Conservation (phyloP, 192 early-diverging fungal genomes). For the Coemansia sp. region DNA sequence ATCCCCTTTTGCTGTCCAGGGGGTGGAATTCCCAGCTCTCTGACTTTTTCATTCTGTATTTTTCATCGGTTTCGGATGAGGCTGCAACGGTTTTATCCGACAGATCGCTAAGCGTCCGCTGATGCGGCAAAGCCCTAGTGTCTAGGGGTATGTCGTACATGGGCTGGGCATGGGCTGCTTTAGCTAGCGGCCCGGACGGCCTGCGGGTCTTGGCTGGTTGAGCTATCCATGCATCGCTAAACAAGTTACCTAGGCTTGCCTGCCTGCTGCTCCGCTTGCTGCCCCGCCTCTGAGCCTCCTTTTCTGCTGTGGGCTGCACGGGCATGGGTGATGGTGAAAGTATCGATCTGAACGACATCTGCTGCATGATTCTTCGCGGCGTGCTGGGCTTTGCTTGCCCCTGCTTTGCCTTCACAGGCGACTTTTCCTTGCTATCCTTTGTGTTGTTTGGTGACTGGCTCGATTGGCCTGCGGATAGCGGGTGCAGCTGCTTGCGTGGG, state of each 20-base stretch:
- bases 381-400: neutral
- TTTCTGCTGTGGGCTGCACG: too few species aligned
- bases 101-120: neutral
- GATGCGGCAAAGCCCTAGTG: neutral
- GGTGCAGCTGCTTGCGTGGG: conserved; percentile 1
- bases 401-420: too few species aligned
- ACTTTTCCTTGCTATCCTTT: too few species aligned
- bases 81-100: neutral
- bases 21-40: conserved; percentile 37
- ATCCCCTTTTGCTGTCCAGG: conserved; percentile 12
- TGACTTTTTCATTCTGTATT: neutral
- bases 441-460: too few species aligned
- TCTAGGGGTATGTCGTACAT: conserved; percentile 22
- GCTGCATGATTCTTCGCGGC: conserved; percentile 29
- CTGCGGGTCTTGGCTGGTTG: conserved; percentile 12
- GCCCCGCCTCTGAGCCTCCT: too few species aligned
- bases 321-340: conserved; percentile 12
- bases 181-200: neutral
- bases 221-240: conserved; percentile 30
- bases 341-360: conserved; percentile 26
- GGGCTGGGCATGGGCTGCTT: neutral
- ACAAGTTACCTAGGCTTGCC: conserved; percentile 27
- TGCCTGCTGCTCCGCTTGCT: neutral
- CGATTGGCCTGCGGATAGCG: neutral
- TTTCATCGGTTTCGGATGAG: neutral